Base-by-base conservation (phyloP, 176 grass and related monocot species). In the Chloris gayana region DNA sequence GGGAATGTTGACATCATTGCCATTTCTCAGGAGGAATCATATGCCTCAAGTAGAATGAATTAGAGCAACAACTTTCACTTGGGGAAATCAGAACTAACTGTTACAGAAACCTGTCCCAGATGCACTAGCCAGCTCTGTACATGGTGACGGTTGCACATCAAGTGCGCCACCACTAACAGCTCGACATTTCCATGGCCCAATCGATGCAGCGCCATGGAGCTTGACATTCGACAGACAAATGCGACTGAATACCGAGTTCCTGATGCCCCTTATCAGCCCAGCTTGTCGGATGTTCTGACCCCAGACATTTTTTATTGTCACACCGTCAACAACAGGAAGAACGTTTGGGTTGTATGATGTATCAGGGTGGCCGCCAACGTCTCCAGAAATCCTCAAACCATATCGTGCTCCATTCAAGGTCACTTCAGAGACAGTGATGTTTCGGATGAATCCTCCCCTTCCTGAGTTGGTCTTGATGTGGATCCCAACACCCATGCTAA, bases 401-500 rank as follows among this genome's bases (percentile, higher is more conserved):
- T 88, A 88, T n/a, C 90, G 82, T 61, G 82, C 84, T 17, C 84
- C 84, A 32, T 73, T 63, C 69, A 97, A 50, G 50, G 72, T 91
- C 79, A 97, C 85, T 4, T 91, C 76, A 14, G 93, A 82, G 35
- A 97, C 72, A 0, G 90, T 93, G 63, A 97, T 70, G 82, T 97
- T 97, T 12, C 83, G 65, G 58, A 91, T 88, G 82, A 88, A 90
- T 9, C 88, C 93, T 68, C 93, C 93, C 57, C 93, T 89, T 18
- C 90, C 90, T 22, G 79, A 58, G 69, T 90, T 97, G 39, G 90
- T 97, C 80, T 93, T 97, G 58, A 97, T 84, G 41, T 97, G 82
- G 72, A 97, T 83, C 4, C 90, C 93, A 0, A 90, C 71, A 7
- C 85, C 87, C 58, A 84, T 83, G 66, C 69, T 64, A 31, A 75